Conservation (phyloP, 2,329 filamentous ascomycete species). For the Gyromitra esculenta region DNA sequence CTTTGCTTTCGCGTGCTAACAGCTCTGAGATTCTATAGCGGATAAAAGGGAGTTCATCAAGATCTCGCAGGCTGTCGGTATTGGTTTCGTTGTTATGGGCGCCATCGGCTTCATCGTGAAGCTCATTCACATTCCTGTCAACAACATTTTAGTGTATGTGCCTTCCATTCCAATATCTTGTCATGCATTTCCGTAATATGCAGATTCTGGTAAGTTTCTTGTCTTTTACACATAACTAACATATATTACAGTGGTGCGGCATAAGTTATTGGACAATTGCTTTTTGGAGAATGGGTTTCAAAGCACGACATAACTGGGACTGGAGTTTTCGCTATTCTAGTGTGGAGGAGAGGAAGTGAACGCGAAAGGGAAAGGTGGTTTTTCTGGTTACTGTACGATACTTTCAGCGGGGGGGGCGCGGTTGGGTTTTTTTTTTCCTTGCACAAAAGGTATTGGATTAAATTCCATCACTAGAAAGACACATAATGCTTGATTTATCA, state of each 20-base stretch:
- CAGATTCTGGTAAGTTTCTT: background rate
- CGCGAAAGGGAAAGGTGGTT: conserved; percentile 28
- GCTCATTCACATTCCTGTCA: conserved; percentile 67
- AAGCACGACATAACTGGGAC: conserved; percentile 10
- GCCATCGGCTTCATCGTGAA: conserved; percentile 67
- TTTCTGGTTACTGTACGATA: conserved; percentile 52
- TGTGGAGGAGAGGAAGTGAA: conserved; percentile 29
- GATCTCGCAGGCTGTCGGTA: conserved; percentile 66
- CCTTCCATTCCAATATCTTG: background rate
- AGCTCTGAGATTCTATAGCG: conserved; percentile 56
- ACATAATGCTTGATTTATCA: conserved; percentile 14
- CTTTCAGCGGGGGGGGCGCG: conserved; percentile 25
- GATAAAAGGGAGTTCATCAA: conserved; percentile 62
- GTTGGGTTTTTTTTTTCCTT: conserved; percentile 39
- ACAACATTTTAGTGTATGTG: conserved; percentile 65
- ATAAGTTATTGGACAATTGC: conserved; percentile 38
- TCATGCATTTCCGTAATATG: background rate
- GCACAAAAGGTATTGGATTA: conserved; percentile 41
- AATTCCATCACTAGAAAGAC: conserved; percentile 32
- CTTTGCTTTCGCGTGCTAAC: conserved; percentile 32
- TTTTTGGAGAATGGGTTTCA: conserved; percentile 17
- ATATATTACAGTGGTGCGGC: conserved; percentile 45
- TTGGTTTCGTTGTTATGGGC: conserved; percentile 67
- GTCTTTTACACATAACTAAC: conserved; percentile 2
- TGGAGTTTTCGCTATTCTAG: conserved; percentile 38